Evolutionary conservation across 2,329 filamentous ascomycete genomes (phyloP), one percentile per base, ranked within the genome.

Genomic region (Paecilomyces formosus): DNA sequence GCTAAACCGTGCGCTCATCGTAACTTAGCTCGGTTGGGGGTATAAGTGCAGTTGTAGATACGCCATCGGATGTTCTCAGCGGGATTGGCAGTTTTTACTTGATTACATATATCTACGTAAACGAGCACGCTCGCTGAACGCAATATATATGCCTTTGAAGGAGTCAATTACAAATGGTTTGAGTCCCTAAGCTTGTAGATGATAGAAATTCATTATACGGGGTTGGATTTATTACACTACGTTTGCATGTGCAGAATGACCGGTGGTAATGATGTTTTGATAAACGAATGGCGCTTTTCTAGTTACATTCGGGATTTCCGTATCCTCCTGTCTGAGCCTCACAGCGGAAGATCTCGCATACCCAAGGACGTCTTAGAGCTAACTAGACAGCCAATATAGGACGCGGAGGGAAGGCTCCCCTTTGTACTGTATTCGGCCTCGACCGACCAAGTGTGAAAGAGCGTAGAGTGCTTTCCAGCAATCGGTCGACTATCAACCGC

Each of bases 401-500:
- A 9, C 15, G n/a, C 18, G 15, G 15, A 45, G 39, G 15, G 18
- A 45, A 18, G 39, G 39, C 4, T 45, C 39, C 39, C n/a, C 18
- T 45, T 31, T 31, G 30, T 15, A 50, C 11, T 9, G 30, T 15
- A 50, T 52, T 52, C 1, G 11, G 24, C 55, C 55, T 58, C 55
- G 53, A 56, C 51, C 55, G 55, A 54, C 53, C 39, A 59, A 18
- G 30, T 24, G 18, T 33, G 45, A 26, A 53, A 53, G 21, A 50
- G 39, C 26, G 52, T 39, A 13, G 21, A 28, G n/a, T 58, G 24
- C 18, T 33, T 60, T 55, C 53, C 56, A 59, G 21, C 53, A 58
- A 39, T 35, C 22, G 53, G 50, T 57, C 18, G 15, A 50, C 28
- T 31, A 60, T 74, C 64, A 76, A 57, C 73, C 72, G 31, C 73